phyloP scores from a whole-genome alignment of 345 rosid species.

The Dipteronia sinensis region DNA sequence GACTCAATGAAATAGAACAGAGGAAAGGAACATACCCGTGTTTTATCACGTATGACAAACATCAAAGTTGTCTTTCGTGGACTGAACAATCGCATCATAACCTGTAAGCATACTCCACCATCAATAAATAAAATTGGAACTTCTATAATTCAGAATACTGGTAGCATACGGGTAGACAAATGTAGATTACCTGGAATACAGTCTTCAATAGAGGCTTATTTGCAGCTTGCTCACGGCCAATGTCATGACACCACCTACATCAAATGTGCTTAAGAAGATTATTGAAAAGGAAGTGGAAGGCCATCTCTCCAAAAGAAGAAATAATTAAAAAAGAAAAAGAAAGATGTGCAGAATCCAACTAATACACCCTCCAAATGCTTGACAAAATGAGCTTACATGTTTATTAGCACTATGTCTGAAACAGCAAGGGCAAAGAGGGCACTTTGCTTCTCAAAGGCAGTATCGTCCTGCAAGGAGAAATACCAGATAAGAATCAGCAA shows the following conservation, averaged over 20 bases:
- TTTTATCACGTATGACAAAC: slow-evolving; percentile 99
- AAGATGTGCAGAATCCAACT: slow-evolving; percentile 10
- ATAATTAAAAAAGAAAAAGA: neutral
- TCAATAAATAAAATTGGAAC: slow-evolving; percentile 21
- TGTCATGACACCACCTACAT: slow-evolving; percentile 99
- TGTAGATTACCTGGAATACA: slow-evolving; percentile 79
- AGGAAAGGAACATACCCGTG: slow-evolving; percentile 60
- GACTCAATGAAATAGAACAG: neutral
- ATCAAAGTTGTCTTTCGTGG: slow-evolving; percentile 96
- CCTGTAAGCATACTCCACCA: slow-evolving; percentile 52
- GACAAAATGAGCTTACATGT: slow-evolving; percentile 66
- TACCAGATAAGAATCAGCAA: slow-evolving; percentile 18
- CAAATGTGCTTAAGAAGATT: slow-evolving; percentile 23
- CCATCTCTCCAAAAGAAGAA: neutral
- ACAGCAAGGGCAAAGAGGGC: slow-evolving; percentile 99
- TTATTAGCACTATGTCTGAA: slow-evolving; percentile 96
- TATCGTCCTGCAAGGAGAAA: slow-evolving; percentile 72
- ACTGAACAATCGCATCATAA: slow-evolving; percentile 99
- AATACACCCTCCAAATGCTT: neutral
- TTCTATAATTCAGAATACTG: slow-evolving; percentile 16
- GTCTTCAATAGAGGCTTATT: slow-evolving; percentile 97
- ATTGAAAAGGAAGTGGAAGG: slow-evolving; percentile 17
- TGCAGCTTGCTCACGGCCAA: slow-evolving; percentile 99
- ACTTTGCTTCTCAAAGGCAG: slow-evolving; percentile 99
- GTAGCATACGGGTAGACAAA: slow-evolving; percentile 19